Conservation (phyloP, 2,329 filamentous ascomycete species). For the Teratosphaeria epicoccoides region DNA sequence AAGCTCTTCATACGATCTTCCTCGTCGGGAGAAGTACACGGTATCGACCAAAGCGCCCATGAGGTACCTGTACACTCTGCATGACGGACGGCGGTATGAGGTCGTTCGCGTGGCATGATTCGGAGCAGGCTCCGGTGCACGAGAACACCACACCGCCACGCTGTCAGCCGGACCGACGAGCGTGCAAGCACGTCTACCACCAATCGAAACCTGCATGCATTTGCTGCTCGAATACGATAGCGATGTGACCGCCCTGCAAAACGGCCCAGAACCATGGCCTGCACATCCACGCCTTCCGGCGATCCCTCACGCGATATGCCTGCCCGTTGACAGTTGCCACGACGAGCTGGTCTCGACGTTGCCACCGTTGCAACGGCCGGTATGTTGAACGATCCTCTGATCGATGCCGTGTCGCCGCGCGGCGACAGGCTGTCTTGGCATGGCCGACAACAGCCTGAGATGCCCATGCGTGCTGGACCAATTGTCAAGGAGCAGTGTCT, state of each 20-base stretch:
- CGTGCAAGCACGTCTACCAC: background rate
- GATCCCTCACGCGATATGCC: background rate
- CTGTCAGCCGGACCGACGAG: background rate
- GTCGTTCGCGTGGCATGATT: background rate
- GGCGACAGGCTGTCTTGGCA: too few species aligned
- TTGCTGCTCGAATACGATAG: too few species aligned
- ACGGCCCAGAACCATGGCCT: background rate
- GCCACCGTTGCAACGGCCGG: background rate
- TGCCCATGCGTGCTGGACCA: too few species aligned
- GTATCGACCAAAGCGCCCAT: background rate
- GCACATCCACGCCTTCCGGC: background rate
- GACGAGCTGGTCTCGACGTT: background rate
- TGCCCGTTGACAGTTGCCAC: background rate
- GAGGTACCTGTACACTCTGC: background rate
- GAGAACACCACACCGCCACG: background rate
- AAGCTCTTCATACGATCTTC: background rate
- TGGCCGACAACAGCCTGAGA: too few species aligned
- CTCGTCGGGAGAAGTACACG: background rate
- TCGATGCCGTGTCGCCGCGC: too few species aligned
- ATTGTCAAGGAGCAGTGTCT: too few species aligned
- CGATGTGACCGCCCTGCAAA: background rate
- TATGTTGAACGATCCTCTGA: background rate
- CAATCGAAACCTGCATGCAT: background rate
- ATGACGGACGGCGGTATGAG: background rate
- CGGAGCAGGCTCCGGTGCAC: background rate